Percentiles rank a stretch among this genome's conserved stretches.
Evolutionary conservation across 2,329 filamentous ascomycete genomes (phyloP).

Genomic region (Arachnomyces sp.): DNA sequence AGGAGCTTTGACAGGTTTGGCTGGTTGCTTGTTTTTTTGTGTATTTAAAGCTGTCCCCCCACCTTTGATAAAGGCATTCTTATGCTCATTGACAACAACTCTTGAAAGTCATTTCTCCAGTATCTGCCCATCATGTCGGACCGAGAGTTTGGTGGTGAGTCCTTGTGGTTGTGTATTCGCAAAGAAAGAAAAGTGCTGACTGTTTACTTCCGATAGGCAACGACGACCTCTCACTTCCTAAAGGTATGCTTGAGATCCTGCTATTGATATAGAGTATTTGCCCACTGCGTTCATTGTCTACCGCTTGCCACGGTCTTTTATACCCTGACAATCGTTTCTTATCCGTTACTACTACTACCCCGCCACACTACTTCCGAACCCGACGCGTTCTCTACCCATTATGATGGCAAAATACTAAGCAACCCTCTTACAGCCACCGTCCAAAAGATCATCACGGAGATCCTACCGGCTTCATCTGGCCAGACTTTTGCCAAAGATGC

Average conservation of each 20-base stretch:
- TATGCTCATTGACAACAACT: conserved; percentile 1
- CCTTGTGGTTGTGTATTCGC: not conserved
- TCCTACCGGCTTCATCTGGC: conserved; percentile 68
- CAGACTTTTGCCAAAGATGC: conserved; percentile 92
- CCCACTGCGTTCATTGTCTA: not conserved
- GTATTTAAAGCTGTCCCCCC: not conserved
- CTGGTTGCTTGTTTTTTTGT: too few relatives aligned
- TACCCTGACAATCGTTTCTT: too few relatives aligned
- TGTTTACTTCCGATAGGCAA: conserved; percentile 32
- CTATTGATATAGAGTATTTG: not conserved
- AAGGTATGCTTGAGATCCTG: conserved; percentile 35
- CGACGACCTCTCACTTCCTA: conserved; percentile 55
- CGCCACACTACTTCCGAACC: not conserved
- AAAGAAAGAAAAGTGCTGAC: conserved; percentile 17
- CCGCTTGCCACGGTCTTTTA: too few relatives aligned
- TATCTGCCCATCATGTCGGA: conserved; percentile 42
- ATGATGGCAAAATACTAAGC: not conserved
- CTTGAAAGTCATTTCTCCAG: conserved; percentile 11
- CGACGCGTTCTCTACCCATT: not conserved
- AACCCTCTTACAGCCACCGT: conserved; percentile 50
- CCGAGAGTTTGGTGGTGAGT: conserved; percentile 46
- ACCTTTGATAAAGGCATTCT: not conserved
- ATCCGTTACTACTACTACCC: not conserved
- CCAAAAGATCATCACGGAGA: conserved; percentile 85
- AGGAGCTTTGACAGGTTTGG: not conserved